Base-by-base conservation (phyloP, 345 rosid species). In the Gossypium turneri region DNA sequence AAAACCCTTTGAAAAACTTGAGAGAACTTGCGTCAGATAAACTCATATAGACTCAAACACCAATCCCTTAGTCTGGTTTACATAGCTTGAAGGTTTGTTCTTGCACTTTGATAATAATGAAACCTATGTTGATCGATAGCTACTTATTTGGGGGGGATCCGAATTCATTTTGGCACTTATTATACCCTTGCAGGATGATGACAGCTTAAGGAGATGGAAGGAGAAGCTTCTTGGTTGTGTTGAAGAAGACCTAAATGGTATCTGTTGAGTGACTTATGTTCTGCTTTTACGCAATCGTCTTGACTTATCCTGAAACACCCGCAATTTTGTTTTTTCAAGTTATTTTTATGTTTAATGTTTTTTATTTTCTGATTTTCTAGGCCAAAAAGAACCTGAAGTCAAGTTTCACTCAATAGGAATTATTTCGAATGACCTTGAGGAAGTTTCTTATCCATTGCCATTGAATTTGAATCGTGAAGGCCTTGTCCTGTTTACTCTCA, bases 121-220 rank as follows among this genome's bases (percentile, higher is more conserved):
- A 57, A 45, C 62, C 11, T 19, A 10, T 17, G 52, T 17, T 55
- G 38, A 44, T 12, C 20, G 19, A 44, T 58, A 12, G 64, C 17
- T 22, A 22, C 12, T 7, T 58, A 12, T 22, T 22, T 24, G 29
- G 60, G 34, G 16, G 62, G 62, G 29, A 1, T 15, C 29, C 15
- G 2, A 17, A 61, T 17, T 16, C 15, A 52, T 73, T 76, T 77
- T 16, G 60, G 22, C 58, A 45, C 72, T 29, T 8, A 25, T 56
- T 75, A 45, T 68, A 52, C 53, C 29, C 20, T 80, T 82, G 63
- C 86, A 91, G 97, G 94, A 91, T 69, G 97, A 91, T 84, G 92
- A 88, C 45, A 91, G 97, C 86, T 82, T 91, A 75, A 87, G 87
- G 76, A 86, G 91, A 78, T 91, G 97, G 94, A 91, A 91, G 63